Base-by-base conservation (phyloP, 352 stramenopile genomes). In the Thraustochytrium striatum region DNA sequence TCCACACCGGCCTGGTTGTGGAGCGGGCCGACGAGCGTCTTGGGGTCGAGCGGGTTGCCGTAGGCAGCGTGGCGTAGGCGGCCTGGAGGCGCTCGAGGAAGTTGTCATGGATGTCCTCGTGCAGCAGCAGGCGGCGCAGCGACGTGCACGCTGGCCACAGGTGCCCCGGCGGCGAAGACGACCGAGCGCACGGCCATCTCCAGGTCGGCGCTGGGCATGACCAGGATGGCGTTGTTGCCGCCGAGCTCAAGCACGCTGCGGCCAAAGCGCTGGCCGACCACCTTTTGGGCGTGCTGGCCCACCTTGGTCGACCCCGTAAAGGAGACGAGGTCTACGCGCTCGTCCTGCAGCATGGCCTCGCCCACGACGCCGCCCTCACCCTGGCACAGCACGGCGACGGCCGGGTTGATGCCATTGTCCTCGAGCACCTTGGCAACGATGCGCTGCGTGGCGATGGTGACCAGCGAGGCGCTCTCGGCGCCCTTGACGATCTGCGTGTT, bases 401-500 rank as follows among this genome's bases (percentile, higher is more conserved):
- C 58, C 16, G 28, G 28, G 58, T 80, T 35, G 35, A 84, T 33
- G 57, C 69, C 78, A 55, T 94, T 95, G 68, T 89, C 84, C 82
- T 94, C 87, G 38, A 96, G 83, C 36, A 96, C 92, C 43, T 94
- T 89, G 28, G 85, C 84, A 68, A 95, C 90, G 78, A 96, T 91
- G 85, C 95, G 95, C 79, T 91, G 94, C 83, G 87, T 93, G 19
- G 91, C 92, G 39, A 97, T 89, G 0, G 90, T 93, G 30, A 91
- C 93, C 59, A 96, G 86, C 53, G 91, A 94, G 25, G 80, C 69
- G 39, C 70, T 78, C 82, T 93, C 88, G 28, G 91, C 91, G 25
- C 90, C 90, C 84, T 97, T 97, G 91, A 92, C 96, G 25, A 96
- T 82, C 79, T 95, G 89, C 28, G 90, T 93, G 88, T 97, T 96